These are phyloP conservation scores for Erodium chrysanthum DNA, from an alignment of 441 rosid species.

Conservation along the genomic window DNA sequence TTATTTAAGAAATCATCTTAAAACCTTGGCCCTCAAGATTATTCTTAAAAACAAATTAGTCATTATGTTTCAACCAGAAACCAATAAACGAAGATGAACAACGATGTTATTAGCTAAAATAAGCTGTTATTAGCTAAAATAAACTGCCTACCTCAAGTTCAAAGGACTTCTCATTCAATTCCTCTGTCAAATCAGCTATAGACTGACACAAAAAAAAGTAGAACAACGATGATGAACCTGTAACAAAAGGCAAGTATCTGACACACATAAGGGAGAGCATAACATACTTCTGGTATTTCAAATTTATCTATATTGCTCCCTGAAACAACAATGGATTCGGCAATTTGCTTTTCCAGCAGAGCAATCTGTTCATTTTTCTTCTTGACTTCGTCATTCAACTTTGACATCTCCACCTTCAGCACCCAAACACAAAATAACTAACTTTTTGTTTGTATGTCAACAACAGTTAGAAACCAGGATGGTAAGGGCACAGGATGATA, in stretches of 20 bases:
- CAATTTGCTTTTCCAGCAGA: conserved; percentile 66
- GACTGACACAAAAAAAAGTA: conserved; percentile 32
- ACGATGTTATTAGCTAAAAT: conserved; percentile 5
- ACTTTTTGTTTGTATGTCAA: conserved; percentile 19
- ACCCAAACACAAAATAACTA: conserved; percentile 20
- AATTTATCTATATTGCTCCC: conserved; percentile 46
- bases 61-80: not conserved
- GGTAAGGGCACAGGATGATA: conserved; percentile 21
- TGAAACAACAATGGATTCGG: conserved; percentile 50
- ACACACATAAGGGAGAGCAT: conserved; percentile 7
- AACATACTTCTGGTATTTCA: conserved; percentile 56
- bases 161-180: conserved; percentile 82
- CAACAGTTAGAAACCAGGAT: conserved; percentile 13
- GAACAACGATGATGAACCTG: conserved; percentile 20
- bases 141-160: conserved; percentile 78
- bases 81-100: conserved; percentile 12
- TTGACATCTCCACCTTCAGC: conserved; percentile 63
- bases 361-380: conserved; percentile 63
- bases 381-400: conserved; percentile 53
- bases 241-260: conserved; percentile 10
- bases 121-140: conserved; percentile 6
- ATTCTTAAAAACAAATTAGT: not conserved
- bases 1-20: not conserved
- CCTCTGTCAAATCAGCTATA: conserved; percentile 62
- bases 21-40: not conserved